Conservation (phyloP, 139 green algal genomes). For the Pycnococcus provasolii region DNA sequence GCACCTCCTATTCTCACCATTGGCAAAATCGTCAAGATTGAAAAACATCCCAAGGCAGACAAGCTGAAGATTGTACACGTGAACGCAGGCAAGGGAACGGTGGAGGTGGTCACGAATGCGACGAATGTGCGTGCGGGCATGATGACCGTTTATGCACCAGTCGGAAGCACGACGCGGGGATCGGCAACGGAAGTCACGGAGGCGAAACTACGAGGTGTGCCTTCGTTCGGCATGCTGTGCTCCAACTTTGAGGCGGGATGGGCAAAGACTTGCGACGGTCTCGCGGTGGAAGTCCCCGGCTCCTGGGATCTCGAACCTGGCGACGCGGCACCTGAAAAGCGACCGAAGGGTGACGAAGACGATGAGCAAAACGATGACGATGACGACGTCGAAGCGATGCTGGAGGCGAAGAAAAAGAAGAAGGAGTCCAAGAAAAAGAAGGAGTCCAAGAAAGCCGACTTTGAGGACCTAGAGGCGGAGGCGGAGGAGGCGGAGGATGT, state of each 20-base stretch:
- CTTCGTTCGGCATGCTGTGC: constrained; percentile 71
- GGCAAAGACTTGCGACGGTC: constrained; percentile 36
- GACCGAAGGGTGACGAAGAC: constrained; percentile 2
- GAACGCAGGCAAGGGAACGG: constrained; percentile 28
- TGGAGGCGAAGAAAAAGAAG: constrained; percentile 32
- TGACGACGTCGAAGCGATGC: constrained; percentile 4
- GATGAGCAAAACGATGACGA: constrained; percentile 13
- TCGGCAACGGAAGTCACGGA: constrained; percentile 45
- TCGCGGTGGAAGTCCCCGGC: constrained; percentile 41
- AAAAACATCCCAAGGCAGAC: constrained; percentile 52
- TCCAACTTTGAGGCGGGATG: constrained; percentile 65
- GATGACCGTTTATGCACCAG: constrained; percentile 55
- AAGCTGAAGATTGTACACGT: constrained; percentile 45
- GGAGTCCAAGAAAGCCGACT: not conserved
- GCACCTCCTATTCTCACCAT: constrained; percentile 13
- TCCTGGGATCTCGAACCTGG: not conserved
- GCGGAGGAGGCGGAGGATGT: not conserved
- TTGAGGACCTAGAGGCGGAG: not conserved
- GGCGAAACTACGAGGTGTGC: constrained; percentile 50
- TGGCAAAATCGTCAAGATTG: constrained; percentile 12
- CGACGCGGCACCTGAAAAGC: not conserved
- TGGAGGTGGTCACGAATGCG: constrained; percentile 60
- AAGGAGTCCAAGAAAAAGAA: constrained; percentile 18
- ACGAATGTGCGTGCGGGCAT: constrained; percentile 47
- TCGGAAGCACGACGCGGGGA: constrained; percentile 48